Percentiles rank a stretch among this genome's conserved stretches.
These are phyloP conservation scores for Glycine soja DNA, from an alignment of 306 rosid species.

Conservation along the genomic window DNA sequence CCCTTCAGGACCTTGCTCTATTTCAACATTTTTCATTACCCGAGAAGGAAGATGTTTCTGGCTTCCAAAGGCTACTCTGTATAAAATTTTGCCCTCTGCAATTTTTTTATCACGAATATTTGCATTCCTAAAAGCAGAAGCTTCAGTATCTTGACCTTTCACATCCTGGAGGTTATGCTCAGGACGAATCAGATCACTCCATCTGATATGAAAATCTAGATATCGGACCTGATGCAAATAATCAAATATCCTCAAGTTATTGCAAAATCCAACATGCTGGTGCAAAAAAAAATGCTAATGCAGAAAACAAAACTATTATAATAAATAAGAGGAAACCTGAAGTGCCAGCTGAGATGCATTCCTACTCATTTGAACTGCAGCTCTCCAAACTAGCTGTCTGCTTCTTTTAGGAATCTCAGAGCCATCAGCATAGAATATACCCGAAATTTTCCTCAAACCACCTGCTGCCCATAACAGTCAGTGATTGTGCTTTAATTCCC, in stretches of 20 bases:
- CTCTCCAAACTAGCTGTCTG: constrained; percentile 87
- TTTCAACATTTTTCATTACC: constrained; percentile 76
- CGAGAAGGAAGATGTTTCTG: constrained; percentile 96
- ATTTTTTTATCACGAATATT: constrained; percentile 62
- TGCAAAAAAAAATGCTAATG: constrained; percentile 1
- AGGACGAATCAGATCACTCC: constrained; percentile 88
- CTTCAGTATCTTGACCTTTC: constrained; percentile 83
- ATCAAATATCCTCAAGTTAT: constrained; percentile 38
- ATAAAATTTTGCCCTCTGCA: constrained; percentile 54
- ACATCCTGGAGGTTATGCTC: constrained; percentile 77
- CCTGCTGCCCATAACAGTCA: constrained; percentile 60
- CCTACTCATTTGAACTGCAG: constrained; percentile 82
- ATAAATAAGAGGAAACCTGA: constrained; percentile 63
- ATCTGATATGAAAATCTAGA: constrained; percentile 80
- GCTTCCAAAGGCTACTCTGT: constrained; percentile 78
- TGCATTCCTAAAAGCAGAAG: constrained; percentile 86
- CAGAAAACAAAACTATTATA: not conserved
- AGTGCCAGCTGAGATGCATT: constrained; percentile 83
- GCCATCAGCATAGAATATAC: constrained; percentile 74
- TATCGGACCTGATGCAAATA: constrained; percentile 78
- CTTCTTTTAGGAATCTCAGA: constrained; percentile 84
- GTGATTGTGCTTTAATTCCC: constrained; percentile 14
- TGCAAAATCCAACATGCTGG: constrained; percentile 34
- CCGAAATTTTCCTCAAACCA: constrained; percentile 72
- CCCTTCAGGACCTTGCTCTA: constrained; percentile 67